Evolutionary conservation across 805 yeast species (phyloP), one percentile per base, ranked within the genome.

Genomic region (Starmerella floricola): DNA sequence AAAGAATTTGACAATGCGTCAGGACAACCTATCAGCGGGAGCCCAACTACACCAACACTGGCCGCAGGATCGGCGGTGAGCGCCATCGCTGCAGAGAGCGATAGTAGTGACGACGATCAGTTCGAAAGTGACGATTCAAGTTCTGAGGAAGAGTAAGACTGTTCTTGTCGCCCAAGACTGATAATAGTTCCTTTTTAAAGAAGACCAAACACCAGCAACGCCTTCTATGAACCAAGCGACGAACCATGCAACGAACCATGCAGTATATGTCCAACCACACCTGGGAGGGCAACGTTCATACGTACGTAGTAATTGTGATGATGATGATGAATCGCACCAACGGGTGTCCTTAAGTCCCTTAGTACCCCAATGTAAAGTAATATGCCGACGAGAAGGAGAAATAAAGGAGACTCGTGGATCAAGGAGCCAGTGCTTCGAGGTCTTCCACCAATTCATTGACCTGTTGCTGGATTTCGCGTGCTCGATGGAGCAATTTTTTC

Each of bases 1-100:
- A 85, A 82, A 50, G 78, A 82, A 54, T 69, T 79, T 52, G 81
- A 79, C 40, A 45, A 49, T 41, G 54, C 49, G 15, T 46, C 53
- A 31, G 55, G 55, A 30, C 17, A 29, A 8, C 19, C 42, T 8
- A 23, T 23, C 26, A 23, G 26, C 26, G 10, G 26, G 6, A 23
- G 26, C 46, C 48, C 32, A n/a, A 18, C 26, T 21, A 32, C 20
- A 42, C 34, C 36, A 19, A 36, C 32, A 18, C 27, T 31, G n/a
- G 45, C 55, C 46, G 40, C 51, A 31, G 49, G 49, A 30, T 42
- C 52, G 36, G 47, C 48, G 17, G 42, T 35, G 15, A 40, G 38
- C 20, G 48, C 31, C 16, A 46, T 33, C n/a, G 43, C 44, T 23
- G 53, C 20, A 16, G 50, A 49, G 19, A 52, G 51, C 16, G 59